These are phyloP conservation scores for Colletotrichum sp. DNA, from an alignment of 2,329 filamentous ascomycete species.

Conservation along the genomic window DNA sequence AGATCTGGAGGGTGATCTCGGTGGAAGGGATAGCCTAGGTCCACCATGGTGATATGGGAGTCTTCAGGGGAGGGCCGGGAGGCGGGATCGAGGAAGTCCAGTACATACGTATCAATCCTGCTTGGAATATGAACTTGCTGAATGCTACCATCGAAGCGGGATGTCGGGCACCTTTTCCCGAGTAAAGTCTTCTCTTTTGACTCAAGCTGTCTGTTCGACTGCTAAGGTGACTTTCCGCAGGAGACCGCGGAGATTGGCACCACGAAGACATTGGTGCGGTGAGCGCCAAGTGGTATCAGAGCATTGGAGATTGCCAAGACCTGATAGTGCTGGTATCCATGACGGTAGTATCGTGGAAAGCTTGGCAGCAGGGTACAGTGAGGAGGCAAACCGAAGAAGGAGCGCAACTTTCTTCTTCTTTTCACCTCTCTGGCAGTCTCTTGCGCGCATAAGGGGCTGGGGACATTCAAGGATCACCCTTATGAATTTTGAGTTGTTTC, in stretches of 20 bases:
- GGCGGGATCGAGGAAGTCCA: neutral
- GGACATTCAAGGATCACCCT: neutral
- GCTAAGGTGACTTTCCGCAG: neutral
- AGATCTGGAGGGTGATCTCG: neutral
- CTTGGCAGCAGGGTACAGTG: conserved; percentile 4
- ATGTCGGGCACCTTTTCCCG: neutral
- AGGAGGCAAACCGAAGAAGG: neutral
- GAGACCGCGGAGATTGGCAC: neutral
- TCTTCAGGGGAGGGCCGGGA: neutral
- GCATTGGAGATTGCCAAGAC: neutral
- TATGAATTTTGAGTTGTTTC: neutral
- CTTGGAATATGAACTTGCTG: neutral
- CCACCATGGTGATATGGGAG: neutral
- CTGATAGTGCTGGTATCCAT: neutral
- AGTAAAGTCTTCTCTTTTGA: neutral
- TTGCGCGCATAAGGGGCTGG: neutral
- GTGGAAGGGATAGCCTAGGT: neutral
- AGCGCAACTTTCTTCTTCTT: neutral
- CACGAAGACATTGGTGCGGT: neutral
- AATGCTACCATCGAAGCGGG: neutral
- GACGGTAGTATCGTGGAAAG: neutral
- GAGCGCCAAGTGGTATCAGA: neutral
- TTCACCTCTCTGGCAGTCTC: neutral
- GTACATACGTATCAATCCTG: neutral
- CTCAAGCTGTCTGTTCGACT: neutral